Conservation (phyloP, 2,329 filamentous ascomycete species). For the Fusarium sororula region DNA sequence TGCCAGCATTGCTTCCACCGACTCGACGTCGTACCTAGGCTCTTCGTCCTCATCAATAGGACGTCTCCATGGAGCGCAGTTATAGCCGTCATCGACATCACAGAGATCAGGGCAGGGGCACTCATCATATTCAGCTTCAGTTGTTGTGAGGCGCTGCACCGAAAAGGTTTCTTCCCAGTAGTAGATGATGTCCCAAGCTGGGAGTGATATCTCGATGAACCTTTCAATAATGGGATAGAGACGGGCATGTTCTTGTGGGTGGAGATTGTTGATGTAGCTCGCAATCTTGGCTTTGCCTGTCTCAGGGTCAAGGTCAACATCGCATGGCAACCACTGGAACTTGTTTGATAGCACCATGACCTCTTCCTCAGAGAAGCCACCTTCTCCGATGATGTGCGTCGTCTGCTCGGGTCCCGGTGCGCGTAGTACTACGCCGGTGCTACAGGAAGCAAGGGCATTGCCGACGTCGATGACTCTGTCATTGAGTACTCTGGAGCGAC, state of each 20-base stretch:
- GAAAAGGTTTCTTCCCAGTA: not conserved
- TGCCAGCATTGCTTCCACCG: not conserved
- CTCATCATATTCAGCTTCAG: not conserved
- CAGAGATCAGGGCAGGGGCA: not conserved
- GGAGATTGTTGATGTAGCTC: conserved; percentile 14
- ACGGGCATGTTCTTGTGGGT: not conserved
- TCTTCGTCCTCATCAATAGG: not conserved
- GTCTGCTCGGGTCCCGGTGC: not conserved
- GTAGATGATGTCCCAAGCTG: not conserved
- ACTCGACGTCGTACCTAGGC: not conserved
- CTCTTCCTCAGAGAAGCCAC: not conserved
- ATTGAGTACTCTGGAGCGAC: not conserved
- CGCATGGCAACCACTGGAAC: not conserved
- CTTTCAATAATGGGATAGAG: not conserved
- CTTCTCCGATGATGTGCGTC: not conserved
- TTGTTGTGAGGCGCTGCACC: not conserved
- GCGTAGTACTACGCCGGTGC: not conserved
- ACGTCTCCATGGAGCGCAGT: not conserved
- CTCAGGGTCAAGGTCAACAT: not conserved
- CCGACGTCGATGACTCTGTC: not conserved
- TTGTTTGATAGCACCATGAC: not conserved
- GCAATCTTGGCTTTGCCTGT: not conserved
- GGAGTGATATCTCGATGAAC: not conserved
- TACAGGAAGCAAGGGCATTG: not conserved
- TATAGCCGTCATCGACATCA: not conserved